Conservation (phyloP, 2,329 filamentous ascomycete species). For the Aphanocladium album region DNA sequence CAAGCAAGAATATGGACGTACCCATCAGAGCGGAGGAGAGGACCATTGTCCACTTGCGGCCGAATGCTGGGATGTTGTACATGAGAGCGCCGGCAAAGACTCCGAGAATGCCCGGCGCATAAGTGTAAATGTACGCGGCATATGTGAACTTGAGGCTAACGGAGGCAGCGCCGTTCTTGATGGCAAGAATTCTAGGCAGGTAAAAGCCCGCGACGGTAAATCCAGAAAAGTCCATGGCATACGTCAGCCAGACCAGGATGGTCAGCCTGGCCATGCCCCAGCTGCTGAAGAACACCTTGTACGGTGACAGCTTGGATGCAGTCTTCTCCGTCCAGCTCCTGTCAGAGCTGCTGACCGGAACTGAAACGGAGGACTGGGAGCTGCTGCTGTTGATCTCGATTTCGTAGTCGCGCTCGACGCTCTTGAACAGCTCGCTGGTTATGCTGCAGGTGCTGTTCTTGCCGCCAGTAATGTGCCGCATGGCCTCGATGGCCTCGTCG, state of each 20-base stretch:
- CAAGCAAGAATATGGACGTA: slow-evolving; percentile 42
- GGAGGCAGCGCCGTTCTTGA: slow-evolving; percentile 43
- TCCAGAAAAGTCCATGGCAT: slow-evolving; percentile 35
- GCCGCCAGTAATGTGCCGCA: slow-evolving; percentile 40
- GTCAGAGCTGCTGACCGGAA: slow-evolving; percentile 14
- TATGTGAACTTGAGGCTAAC: slow-evolving; percentile 44
- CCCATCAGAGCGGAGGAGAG: slow-evolving; percentile 41
- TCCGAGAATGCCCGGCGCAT: slow-evolving; percentile 46
- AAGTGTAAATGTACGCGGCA: slow-evolving; percentile 49
- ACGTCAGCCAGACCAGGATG: slow-evolving; percentile 32
- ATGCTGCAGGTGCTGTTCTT: slow-evolving; percentile 32
- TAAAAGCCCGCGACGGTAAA: slow-evolving; percentile 37
- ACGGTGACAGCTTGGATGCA: slow-evolving; percentile 19
- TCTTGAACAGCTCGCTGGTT: slow-evolving; percentile 32
- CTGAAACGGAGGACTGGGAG: slow-evolving; percentile 15
- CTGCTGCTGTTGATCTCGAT: slow-evolving; percentile 16
- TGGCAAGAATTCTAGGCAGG: slow-evolving; percentile 44
- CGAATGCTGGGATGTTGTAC: slow-evolving; percentile 32
- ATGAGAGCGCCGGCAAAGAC: slow-evolving; percentile 43
- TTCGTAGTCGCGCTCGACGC: slow-evolving; percentile 20
- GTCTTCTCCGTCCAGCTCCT: slow-evolving; percentile 17
- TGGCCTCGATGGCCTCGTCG: slow-evolving; percentile 40
- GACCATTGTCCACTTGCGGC: slow-evolving; percentile 39
- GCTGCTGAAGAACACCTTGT: slow-evolving; percentile 29
- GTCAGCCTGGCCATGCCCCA: slow-evolving; percentile 31